Conservation (phyloP, 2,329 filamentous ascomycete species). For the Metarhizium rileyi region DNA sequence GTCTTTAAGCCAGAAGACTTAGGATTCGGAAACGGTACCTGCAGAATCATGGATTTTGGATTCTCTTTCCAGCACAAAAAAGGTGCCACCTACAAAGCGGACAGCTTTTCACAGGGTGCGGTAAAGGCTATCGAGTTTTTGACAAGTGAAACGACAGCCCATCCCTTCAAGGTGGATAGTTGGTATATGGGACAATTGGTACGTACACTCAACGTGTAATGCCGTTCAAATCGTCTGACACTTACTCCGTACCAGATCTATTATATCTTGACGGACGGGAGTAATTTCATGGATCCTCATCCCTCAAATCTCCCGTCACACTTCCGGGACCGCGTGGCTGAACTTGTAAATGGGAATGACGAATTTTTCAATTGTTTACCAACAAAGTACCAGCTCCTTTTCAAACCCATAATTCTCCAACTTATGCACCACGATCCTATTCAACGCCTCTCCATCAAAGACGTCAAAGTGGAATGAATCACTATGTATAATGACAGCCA, state of each 20-base stretch:
- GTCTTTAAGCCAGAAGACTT: background rate
- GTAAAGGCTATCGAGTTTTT: background rate
- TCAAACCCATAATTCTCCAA: background rate
- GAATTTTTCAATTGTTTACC: background rate
- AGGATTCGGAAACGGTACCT: background rate
- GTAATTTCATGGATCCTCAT: background rate
- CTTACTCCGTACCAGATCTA: background rate
- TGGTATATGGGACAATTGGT: constrained; percentile 2
- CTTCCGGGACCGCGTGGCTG: background rate
- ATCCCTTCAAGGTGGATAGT: background rate
- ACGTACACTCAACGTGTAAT: background rate
- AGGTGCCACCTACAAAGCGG: background rate
- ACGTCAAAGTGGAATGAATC: no score
- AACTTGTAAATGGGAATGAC: background rate
- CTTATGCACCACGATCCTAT: background rate
- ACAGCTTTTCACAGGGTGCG: background rate
- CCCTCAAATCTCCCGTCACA: background rate
- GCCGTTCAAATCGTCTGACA: background rate
- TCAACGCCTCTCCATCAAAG: background rate
- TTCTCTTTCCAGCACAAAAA: background rate
- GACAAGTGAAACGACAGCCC: background rate
- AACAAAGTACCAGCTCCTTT: background rate
- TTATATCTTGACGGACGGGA: background rate
- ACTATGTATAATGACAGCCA: no score
- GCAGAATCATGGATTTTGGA: background rate